Percentiles rank a stretch among this genome's conserved stretches.
phyloP scores from a whole-genome alignment of 768 basidiomycete genomes.

The Rhizopogon rudus region DNA sequence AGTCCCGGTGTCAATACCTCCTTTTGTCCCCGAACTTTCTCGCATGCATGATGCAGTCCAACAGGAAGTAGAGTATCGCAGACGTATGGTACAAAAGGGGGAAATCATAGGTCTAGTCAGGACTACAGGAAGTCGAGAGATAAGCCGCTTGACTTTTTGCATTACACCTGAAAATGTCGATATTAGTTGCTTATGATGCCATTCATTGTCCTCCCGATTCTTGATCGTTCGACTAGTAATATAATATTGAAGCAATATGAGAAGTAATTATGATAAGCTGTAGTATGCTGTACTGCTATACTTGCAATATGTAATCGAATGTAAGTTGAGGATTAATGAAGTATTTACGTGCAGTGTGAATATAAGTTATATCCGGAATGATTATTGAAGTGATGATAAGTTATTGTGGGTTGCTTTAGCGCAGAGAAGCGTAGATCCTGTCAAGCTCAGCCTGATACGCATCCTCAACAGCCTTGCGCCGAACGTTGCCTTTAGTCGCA shows the following conservation, averaged over 20 bases:
- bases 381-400: background rate
- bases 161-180: conserved; percentile 17
- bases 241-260: background rate
- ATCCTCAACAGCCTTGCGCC: conserved; percentile 72
- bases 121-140: conserved; percentile 17
- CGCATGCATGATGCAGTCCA: conserved; percentile 8
- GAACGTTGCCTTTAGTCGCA: conserved; percentile 78
- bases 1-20: conserved; percentile 16
- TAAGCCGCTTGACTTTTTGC: conserved; percentile 17
- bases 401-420: conserved; percentile 3
- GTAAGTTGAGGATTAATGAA: background rate
- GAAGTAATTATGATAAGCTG: background rate
- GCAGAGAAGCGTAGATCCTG: conserved; percentile 40
- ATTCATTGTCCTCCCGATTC: background rate
- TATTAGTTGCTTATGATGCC: background rate
- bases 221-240: background rate
- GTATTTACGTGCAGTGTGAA: background rate
- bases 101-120: conserved; percentile 24
- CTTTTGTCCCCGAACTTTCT: conserved; percentile 7
- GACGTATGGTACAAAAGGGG: conserved; percentile 12
- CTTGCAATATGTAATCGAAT: background rate
- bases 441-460: conserved; percentile 54
- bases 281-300: background rate
- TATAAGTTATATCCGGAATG: conserved; percentile 14
- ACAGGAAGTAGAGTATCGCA: conserved; percentile 15